Evolutionary conservation across 2,329 filamentous ascomycete species (phyloP), one percentile per base, ranked within the genome.

Genomic region (Coleophoma cylindrospora): DNA sequence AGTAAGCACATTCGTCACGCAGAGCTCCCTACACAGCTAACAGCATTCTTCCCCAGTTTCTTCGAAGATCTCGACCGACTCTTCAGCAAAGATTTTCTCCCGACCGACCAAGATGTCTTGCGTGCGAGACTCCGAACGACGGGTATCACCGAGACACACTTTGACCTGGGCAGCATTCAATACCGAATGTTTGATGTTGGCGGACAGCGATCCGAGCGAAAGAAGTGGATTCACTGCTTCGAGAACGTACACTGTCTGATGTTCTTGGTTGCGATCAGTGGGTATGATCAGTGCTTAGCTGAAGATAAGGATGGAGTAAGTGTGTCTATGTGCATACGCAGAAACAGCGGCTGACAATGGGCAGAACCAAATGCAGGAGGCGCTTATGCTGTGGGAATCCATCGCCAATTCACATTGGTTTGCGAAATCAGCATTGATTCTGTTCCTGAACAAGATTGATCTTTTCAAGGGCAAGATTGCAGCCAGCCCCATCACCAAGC

Each of bases 221-320:
- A 88, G 74, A 89, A 89, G 69, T 89, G 85, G 85, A 88, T 89
- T 50, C 85, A 89, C 62, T 86, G 86, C 61, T 89, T 89, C 61
- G 85, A 89, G 64, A 86, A 86, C 55, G 86, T 89, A 22, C 91
- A 94, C 64, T 91, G 89, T 59, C 77, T 97, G 48, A 76, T 97
- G 38, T 97, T 97, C 72, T 80, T 97, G 58, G 92, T 96, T 47
- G 91, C 92, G 44, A 91, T 97, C 61, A 96, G 91, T 57, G 92
- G 92, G 52, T 97, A 96, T 68, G 92, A 97, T 66, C 94, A 97
- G 69, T 95, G 91, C 63, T 74, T 97, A 45, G 90, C 96, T 3
- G 92, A 97, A 72, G 92, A 97, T 68, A 91, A 95, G 70, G 94
- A 95, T 67, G 91, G 91, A 56, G 91, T 95, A 77, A 74, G 89